A percentile compares a stretch with the other conserved stretches of the same genome.
Evolutionary conservation across 2,329 filamentous ascomycete genomes (phyloP).

Genomic region (Exophiala aquamarina): DNA sequence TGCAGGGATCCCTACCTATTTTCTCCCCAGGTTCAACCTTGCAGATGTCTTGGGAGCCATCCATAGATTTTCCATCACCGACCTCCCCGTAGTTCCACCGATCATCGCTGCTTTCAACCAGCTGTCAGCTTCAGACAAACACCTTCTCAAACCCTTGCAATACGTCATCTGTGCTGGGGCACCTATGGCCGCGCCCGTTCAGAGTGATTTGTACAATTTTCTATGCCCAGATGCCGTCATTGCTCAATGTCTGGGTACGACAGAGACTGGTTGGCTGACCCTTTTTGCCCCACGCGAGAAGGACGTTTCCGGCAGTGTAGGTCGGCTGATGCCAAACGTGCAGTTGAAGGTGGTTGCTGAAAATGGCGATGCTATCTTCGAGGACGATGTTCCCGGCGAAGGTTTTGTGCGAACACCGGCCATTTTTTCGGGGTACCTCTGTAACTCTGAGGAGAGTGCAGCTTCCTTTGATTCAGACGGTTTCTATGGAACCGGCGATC

Average conservation of each 20-base stretch:
- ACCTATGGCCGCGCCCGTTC: conserved; percentile 43
- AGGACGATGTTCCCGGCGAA: conserved; percentile 35
- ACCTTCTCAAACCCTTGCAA: conserved; percentile 41
- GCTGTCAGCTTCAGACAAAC: conserved; percentile 16
- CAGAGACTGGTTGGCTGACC: conserved; percentile 46
- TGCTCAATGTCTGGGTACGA: conserved; percentile 56
- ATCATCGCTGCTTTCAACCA: conserved; percentile 42
- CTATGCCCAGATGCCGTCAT: conserved; percentile 44
- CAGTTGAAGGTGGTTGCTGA: conserved; percentile 35
- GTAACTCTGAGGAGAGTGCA: conserved; percentile 33
- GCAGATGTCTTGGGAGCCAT: conserved; percentile 42
- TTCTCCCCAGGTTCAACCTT: conserved; percentile 48
- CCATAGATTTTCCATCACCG: conserved; percentile 46
- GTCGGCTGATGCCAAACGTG: conserved; percentile 41
- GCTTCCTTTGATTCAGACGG: conserved; percentile 33
- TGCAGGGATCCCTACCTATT: conserved; percentile 47
- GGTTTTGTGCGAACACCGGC: conserved; percentile 41
- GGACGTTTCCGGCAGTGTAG: conserved; percentile 49
- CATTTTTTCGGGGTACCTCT: conserved; percentile 39
- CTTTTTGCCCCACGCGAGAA: conserved; percentile 35
- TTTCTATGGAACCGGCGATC: conserved; percentile 47
- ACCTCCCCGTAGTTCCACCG: conserved; percentile 50
- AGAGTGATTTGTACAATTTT: conserved; percentile 41
- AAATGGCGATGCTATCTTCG: conserved; percentile 32
- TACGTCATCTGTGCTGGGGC: conserved; percentile 52